These are phyloP conservation scores for Agastache rugosa DNA, from an alignment of 257 asterid genomes.

Conservation along the genomic window DNA sequence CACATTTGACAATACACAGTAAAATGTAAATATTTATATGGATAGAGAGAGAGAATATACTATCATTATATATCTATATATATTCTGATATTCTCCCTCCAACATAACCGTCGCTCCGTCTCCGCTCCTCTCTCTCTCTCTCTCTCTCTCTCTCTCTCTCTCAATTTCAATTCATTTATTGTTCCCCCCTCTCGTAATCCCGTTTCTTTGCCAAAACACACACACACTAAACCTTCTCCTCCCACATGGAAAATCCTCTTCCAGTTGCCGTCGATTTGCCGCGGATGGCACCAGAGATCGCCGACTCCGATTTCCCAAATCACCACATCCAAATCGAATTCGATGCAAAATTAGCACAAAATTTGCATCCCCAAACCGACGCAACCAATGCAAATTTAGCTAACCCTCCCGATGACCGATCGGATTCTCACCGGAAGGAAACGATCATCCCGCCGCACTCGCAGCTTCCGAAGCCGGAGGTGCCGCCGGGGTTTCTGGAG, in stretches of 20 bases:
- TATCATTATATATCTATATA: background rate
- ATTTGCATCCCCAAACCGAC: background rate
- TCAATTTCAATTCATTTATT: constrained; percentile 28
- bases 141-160: constrained; percentile 4
- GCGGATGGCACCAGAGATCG: constrained; percentile 29
- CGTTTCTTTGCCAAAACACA: constrained; percentile 4
- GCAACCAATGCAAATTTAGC: constrained; percentile 25
- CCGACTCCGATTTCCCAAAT: background rate
- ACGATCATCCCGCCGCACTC: constrained; percentile 55
- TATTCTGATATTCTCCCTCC: constrained; percentile 16
- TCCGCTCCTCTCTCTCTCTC: constrained; percentile 32
- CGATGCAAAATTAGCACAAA: constrained; percentile 3
- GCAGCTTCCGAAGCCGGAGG: constrained; percentile 79
- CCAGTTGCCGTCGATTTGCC: constrained; percentile 34
- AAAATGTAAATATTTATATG: no score
- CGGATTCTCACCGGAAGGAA: constrained; percentile 19
- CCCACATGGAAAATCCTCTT: constrained; percentile 22
- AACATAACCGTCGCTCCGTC: constrained; percentile 39
- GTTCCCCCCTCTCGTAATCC: constrained; percentile 11
- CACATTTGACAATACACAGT: background rate
- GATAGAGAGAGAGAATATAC: background rate
- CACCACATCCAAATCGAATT: constrained; percentile 14
- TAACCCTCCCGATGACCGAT: background rate
- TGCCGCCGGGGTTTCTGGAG: constrained; percentile 60
- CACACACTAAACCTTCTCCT: constrained; percentile 22